Percentiles rank a stretch among this genome's conserved stretches.
These are phyloP conservation scores for Penicillium paradoxum DNA, from an alignment of 495 filamentous ascomycete species.

Conservation along the genomic window DNA sequence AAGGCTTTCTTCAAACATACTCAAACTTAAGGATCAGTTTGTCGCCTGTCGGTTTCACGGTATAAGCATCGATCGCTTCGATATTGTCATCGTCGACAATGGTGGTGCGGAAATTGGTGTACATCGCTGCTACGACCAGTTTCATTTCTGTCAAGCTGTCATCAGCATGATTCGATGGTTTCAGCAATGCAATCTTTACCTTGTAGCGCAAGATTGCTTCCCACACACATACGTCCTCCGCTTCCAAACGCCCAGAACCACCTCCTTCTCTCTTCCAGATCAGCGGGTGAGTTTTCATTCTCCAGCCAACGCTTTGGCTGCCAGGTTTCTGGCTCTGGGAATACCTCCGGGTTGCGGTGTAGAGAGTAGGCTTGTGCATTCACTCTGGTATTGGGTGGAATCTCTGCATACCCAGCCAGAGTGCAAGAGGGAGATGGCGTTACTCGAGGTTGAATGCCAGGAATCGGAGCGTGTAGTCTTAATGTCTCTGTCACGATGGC, in stretches of 20 bases:
- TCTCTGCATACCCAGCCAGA: slow-evolving; percentile 47
- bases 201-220: slow-evolving; percentile 74
- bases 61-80: slow-evolving; percentile 64
- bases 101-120: slow-evolving; percentile 60
- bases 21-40: slow-evolving; percentile 44
- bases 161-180: slow-evolving; percentile 2
- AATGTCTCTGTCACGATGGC: slow-evolving; percentile 73
- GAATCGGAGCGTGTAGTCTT: slow-evolving; percentile 67
- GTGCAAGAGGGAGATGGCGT: slow-evolving; percentile 52
- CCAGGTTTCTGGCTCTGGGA: slow-evolving; percentile 58
- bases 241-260: slow-evolving; percentile 87
- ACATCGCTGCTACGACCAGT: slow-evolving; percentile 51
- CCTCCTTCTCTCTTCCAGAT: slow-evolving; percentile 52
- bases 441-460: slow-evolving; percentile 69
- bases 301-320: slow-evolving; percentile 59
- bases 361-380: slow-evolving; percentile 67
- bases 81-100: slow-evolving; percentile 53
- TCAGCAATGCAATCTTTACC: slow-evolving; percentile 40
- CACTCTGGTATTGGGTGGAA: slow-evolving; percentile 64
- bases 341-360: slow-evolving; percentile 60
- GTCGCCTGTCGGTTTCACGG: slow-evolving; percentile 49
- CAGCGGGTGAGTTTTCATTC: slow-evolving; percentile 22
- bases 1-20: slow-evolving; percentile 16
- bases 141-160: slow-evolving; percentile 37
- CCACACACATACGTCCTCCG: slow-evolving; percentile 80